phyloP scores from a whole-genome alignment of 164 flowering plant species.

The Magnolia sinica region DNA sequence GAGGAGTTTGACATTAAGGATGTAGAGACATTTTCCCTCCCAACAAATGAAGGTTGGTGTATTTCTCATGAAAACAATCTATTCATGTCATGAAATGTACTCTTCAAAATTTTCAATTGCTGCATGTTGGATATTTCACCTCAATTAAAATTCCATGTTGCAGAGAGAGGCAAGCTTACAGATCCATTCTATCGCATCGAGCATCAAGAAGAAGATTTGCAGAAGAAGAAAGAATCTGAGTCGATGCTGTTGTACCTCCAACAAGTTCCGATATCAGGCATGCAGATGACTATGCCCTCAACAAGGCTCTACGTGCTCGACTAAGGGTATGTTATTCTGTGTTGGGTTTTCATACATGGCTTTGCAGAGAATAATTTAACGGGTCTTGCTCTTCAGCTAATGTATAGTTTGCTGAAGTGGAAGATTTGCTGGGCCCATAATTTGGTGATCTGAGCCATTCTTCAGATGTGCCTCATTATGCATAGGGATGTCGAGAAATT shows the following conservation, averaged over 20 bases:
- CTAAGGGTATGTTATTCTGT: constrained; percentile 50
- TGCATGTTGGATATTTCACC: not conserved
- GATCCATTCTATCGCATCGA: constrained; percentile 98
- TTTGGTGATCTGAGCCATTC: not conserved
- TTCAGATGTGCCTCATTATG: not conserved
- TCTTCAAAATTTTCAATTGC: not conserved
- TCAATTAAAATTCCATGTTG: constrained; percentile 13
- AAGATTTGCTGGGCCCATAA: not conserved
- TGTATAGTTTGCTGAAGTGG: not conserved
- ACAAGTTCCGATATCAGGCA: constrained; percentile 79
- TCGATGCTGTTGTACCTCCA: constrained; percentile 87
- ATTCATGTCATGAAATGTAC: not conserved
- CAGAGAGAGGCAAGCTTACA: constrained; percentile 82
- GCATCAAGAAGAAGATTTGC: constrained; percentile 81
- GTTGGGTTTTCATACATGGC: not conserved
- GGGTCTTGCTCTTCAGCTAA: not conserved
- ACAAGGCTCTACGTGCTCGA: constrained; percentile 70
- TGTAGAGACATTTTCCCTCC: constrained; percentile 83
- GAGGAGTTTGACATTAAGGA: constrained; percentile 91
- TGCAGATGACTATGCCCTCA: constrained; percentile 77
- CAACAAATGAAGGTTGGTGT: constrained; percentile 75
- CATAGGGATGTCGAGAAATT: too few relatives aligned
- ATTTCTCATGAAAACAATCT: not conserved
- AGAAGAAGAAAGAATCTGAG: constrained; percentile 94
- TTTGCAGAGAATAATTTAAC: not conserved